Percentiles rank a stretch among this genome's conserved stretches.
phyloP scores from a whole-genome alignment of 495 filamentous ascomycete genomes.

The Aspergillus carlsbadensis region DNA sequence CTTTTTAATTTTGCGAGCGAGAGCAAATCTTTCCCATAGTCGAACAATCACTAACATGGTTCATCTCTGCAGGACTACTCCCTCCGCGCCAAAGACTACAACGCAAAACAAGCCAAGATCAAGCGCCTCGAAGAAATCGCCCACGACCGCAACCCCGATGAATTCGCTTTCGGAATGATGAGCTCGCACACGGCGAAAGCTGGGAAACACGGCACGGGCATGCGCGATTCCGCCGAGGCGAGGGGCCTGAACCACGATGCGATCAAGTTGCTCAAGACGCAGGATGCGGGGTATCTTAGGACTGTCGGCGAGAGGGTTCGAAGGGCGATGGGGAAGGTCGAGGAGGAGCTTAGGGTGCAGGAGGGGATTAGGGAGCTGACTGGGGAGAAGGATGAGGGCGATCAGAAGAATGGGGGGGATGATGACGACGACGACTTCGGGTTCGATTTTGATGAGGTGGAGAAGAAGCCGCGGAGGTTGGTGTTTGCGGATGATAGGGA shows the following conservation, averaged over 20 bases:
- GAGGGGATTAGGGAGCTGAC: conserved; percentile 31
- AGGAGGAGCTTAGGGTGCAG: conserved; percentile 51
- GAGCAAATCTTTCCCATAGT: no score
- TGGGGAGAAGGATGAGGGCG: conserved; percentile 26
- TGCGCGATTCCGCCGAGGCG: conserved; percentile 39
- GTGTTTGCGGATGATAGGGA: conserved; percentile 57
- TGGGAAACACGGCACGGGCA: conserved; percentile 58
- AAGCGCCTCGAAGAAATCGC: conserved; percentile 79
- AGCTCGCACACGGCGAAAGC: conserved; percentile 47
- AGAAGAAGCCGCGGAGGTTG: conserved; percentile 41
- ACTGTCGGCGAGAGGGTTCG: conserved; percentile 61
- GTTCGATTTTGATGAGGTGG: conserved; percentile 24
- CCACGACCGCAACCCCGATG: conserved; percentile 87
- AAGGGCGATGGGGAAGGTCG: conserved; percentile 57
- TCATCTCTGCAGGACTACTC: conserved; percentile 72
- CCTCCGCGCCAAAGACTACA: conserved; percentile 85
- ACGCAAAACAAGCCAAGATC: conserved; percentile 76
- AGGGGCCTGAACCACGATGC: conserved; percentile 59
- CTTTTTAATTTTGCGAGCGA: not conserved
- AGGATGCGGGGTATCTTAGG: conserved; percentile 86
- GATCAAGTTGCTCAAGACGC: conserved; percentile 89
- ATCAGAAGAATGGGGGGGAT: conserved; percentile 23
- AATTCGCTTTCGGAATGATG: conserved; percentile 95
- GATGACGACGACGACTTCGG: conserved; percentile 32
- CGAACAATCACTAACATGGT: not conserved